Percentiles rank a stretch among this genome's conserved stretches.
These are phyloP conservation scores for Cylindrotheca closterium DNA, from an alignment of 108 stramenopile genomes.

Conservation along the genomic window DNA sequence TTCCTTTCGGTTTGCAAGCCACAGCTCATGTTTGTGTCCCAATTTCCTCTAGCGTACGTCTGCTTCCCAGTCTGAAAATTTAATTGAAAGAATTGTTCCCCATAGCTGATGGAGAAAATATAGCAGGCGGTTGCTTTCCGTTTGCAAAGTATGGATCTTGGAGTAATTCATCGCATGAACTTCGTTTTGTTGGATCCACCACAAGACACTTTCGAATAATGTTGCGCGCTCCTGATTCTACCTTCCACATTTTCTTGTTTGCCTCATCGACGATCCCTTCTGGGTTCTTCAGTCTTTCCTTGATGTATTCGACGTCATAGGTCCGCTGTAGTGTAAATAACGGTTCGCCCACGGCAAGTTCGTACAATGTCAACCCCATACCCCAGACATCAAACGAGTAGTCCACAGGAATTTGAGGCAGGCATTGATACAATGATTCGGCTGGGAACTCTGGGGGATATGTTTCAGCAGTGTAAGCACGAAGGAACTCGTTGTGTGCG, in stretches of 20 bases:
- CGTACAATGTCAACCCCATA: slow-evolving; percentile 73
- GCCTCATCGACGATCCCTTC: slow-evolving; percentile 2
- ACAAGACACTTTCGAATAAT: slow-evolving; percentile 1
- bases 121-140: no score
- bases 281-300: slow-evolving; percentile 1
- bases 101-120: no score
- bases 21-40: no score
- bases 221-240: neutral
- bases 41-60: no score
- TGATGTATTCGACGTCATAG: slow-evolving; percentile 9
- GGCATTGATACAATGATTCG: slow-evolving; percentile 49
- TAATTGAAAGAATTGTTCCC: no score
- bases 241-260: slow-evolving; percentile 1
- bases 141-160: slow-evolving; percentile 18
- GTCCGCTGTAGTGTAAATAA: slow-evolving; percentile 3
- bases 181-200: slow-evolving; percentile 7
- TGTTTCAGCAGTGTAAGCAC: slow-evolving; percentile 61
- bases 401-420: slow-evolving; percentile 29
- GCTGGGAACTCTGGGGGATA: slow-evolving; percentile 33
- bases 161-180: slow-evolving; percentile 4
- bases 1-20: no score
- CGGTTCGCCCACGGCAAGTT: slow-evolving; percentile 60
- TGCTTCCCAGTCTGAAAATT: no score
- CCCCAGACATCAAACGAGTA: slow-evolving; percentile 76
- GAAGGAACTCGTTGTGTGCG: slow-evolving; percentile 35